Percentiles rank a stretch among this genome's conserved stretches.
Evolutionary conservation across 2,329 filamentous ascomycete species (phyloP).

Genomic region (Monosporascus sp.): DNA sequence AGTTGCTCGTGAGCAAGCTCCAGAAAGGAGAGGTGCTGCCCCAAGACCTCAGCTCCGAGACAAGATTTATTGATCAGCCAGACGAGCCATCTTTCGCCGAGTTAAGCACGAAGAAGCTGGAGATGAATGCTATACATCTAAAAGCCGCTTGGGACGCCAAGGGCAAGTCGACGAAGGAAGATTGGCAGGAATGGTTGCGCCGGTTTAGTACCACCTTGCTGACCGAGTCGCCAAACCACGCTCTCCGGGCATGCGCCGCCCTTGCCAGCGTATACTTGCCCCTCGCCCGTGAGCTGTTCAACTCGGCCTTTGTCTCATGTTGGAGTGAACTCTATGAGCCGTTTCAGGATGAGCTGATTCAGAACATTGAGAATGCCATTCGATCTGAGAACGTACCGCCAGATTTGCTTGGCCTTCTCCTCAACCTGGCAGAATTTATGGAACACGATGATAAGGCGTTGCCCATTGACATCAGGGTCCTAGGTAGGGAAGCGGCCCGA

Average conservation of each 20-base stretch:
- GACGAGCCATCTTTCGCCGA: slow-evolving; percentile 82
- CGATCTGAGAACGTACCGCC: slow-evolving; percentile 94
- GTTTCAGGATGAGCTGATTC: slow-evolving; percentile 93
- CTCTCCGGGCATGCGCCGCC: slow-evolving; percentile 85
- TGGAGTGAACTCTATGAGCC: slow-evolving; percentile 98
- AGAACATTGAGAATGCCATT: slow-evolving; percentile 91
- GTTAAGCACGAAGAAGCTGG: slow-evolving; percentile 85
- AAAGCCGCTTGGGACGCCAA: slow-evolving; percentile 97
- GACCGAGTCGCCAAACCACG: slow-evolving; percentile 93
- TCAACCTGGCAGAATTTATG: slow-evolving; percentile 99
- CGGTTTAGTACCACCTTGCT: slow-evolving; percentile 93
- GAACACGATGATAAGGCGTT: slow-evolving; percentile 98
- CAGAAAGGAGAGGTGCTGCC: slow-evolving; percentile 94
- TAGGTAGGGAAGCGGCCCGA: slow-evolving; percentile 90
- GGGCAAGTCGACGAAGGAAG: slow-evolving; percentile 94
- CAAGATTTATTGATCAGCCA: slow-evolving; percentile 68
- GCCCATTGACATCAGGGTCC: slow-evolving; percentile 90
- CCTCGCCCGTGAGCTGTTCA: slow-evolving; percentile 90
- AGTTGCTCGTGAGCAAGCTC: slow-evolving; percentile 84
- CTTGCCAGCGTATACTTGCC: slow-evolving; percentile 88
- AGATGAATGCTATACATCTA: slow-evolving; percentile 95
- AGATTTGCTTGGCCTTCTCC: slow-evolving; percentile 85
- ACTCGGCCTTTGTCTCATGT: slow-evolving; percentile 97
- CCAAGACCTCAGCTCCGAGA: slow-evolving; percentile 85
- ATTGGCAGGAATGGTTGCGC: slow-evolving; percentile 99